Conservation (phyloP, 768 basidiomycete species). For the Panaeolus papilionaceus region DNA sequence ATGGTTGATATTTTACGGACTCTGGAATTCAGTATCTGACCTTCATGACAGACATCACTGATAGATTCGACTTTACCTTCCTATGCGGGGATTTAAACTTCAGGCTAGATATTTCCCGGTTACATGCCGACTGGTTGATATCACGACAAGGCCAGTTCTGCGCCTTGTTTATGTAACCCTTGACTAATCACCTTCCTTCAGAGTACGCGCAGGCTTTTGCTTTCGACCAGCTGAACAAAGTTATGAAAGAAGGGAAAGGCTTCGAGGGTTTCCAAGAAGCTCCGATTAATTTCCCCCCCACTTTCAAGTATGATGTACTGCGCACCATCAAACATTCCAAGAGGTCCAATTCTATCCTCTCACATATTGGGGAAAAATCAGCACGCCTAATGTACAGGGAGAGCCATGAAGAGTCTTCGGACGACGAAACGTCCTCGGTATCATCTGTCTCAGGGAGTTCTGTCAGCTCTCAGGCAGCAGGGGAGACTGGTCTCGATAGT, state of each 20-base stretch:
- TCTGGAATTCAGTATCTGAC: not conserved
- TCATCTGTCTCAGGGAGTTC: conserved; percentile 45
- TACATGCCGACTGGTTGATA: conserved; percentile 96
- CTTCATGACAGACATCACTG: conserved; percentile 73
- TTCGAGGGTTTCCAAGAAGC: conserved; percentile 86
- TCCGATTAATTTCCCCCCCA: conserved; percentile 85
- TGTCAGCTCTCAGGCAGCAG: conserved; percentile 43
- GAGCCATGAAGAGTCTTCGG: conserved; percentile 29
- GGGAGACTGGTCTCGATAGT: conserved; percentile 39
- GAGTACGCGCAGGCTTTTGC: conserved; percentile 87
- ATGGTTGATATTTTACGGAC: conserved; percentile 15
- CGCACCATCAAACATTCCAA: conserved; percentile 59
- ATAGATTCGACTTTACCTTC: conserved; percentile 89
- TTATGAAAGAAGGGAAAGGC: conserved; percentile 72
- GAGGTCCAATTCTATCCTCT: conserved; percentile 40
- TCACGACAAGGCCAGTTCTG: conserved; percentile 66
- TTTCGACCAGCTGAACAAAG: conserved; percentile 85
- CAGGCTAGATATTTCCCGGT: conserved; percentile 82
- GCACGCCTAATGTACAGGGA: conserved; percentile 16
- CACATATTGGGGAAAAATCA: conserved; percentile 27
- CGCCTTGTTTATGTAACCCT: not conserved
- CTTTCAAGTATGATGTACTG: conserved; percentile 91
- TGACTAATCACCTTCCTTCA: conserved; percentile 31
- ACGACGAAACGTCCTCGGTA: conserved; percentile 50
- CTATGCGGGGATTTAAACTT: conserved; percentile 94